Base-by-base conservation (phyloP, 2,329 filamentous ascomycete species). In the Trichophyton simii region DNA sequence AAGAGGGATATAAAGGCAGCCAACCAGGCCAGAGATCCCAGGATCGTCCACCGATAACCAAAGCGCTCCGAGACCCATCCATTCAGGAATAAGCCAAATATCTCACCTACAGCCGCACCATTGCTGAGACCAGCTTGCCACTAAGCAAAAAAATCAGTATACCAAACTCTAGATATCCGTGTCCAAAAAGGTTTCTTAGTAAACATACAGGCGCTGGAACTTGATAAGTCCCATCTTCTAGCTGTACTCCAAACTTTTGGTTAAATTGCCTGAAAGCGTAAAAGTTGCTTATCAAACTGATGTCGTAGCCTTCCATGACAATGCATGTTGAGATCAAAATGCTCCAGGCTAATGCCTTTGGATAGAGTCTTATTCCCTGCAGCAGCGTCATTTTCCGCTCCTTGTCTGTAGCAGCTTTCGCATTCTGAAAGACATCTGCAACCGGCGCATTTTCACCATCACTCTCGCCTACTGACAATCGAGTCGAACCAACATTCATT, bases 271-370 rank as follows among this genome's bases (percentile, higher is more conserved):
- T 67, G 60, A 76, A 76, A 65, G 68, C 75, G 76, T 83, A 91
- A 70, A 94, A 90, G 74, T 91, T 91, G 77, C 87, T 89, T 68
- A 94, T 83, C 60, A 95, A 78, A 68, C 83, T 86, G 62, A 94
- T 80, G 70, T 95, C 89, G 76, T 91, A 95, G 38, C 89, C 90
- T 73, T 95, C 90, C 91, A 96, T 96, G 68, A 83, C 84, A 69
- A 95, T 94, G 71, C 88, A 91, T 0, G 89, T 92, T n/a, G 87
- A 92, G 73, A 96, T 91, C 63, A 95, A 78, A 58, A 95, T 69
- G 67, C 86, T 89, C 89, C 89, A 96, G 22, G 78, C 81, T 61
- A 95, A 86, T 22, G 91, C 91, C 77, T 95, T 92, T 62, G 89
- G 90, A 71, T 96, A 96, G 28, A 94, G 80, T 70, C 80, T 84